phyloP scores from a whole-genome alignment of 768 basidiomycete species.

The Podaxis sp. region DNA sequence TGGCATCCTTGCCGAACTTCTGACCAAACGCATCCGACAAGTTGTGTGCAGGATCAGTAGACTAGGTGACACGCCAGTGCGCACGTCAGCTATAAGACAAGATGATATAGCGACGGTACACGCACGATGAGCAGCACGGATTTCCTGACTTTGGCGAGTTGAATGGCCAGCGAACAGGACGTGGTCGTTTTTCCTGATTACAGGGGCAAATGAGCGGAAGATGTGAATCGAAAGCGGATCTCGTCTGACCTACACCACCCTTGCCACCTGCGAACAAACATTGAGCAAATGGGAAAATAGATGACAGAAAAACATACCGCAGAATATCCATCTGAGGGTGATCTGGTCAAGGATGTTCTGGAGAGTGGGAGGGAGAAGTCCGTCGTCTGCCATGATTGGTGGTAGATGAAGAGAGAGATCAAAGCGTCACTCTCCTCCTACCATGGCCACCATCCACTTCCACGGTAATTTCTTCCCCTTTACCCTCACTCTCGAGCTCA shows the following conservation, averaged over 20 bases:
- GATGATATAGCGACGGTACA: conserved; percentile 15
- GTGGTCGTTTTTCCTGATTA: conserved; percentile 93
- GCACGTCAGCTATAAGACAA: conserved; percentile 2
- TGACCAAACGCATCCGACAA: conserved; percentile 98
- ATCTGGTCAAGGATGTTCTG: conserved; percentile 95
- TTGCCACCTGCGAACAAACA: conserved; percentile 73
- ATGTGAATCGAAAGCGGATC: not conserved
- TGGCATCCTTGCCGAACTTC: conserved; percentile 99
- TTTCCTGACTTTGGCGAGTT: conserved; percentile 85
- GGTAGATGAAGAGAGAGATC: conserved; percentile 15
- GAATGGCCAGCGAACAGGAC: conserved; percentile 96
- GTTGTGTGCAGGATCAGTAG: conserved; percentile 99
- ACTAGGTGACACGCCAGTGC: conserved; percentile 45
- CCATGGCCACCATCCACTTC: conserved; percentile 30
- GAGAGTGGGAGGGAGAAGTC: conserved; percentile 77
- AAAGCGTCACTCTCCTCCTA: conserved; percentile 4
- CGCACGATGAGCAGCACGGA: conserved; percentile 96
- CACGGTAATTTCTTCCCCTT: conserved; percentile 29
- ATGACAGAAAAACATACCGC: conserved; percentile 58
- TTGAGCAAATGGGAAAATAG: conserved; percentile 12
- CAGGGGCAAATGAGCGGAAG: conserved; percentile 7
- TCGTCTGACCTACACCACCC: conserved; percentile 89
- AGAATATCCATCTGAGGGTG: conserved; percentile 97
- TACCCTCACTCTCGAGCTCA: conserved; percentile 11
- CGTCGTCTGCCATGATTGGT: conserved; percentile 49